phyloP scores from a whole-genome alignment of 2,329 filamentous ascomycete genomes.

The Acrocalymma vagum region DNA sequence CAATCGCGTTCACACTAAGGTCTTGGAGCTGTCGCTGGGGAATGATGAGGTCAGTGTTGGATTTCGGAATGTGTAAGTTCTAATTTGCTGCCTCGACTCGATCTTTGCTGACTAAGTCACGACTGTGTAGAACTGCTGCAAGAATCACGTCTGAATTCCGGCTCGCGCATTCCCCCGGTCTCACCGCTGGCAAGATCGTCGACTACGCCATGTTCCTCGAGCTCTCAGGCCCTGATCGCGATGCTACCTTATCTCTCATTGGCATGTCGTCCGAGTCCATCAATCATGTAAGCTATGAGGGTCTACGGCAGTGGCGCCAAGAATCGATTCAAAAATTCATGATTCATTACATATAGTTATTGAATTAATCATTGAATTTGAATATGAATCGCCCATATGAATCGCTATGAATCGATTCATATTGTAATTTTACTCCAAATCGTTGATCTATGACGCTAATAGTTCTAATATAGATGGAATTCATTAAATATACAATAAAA shows the following conservation, averaged over 20 bases:
- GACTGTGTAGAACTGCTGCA: slow-evolving; percentile 18
- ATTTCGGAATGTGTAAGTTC: slow-evolving; percentile 6
- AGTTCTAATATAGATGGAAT: too few relatives aligned
- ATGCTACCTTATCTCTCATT: slow-evolving; percentile 20
- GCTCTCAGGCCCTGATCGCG: slow-evolving; percentile 16
- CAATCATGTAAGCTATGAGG: slow-evolving; percentile 22
- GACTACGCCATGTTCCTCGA: slow-evolving; percentile 24
- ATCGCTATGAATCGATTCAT: too few relatives aligned
- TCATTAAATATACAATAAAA: too few relatives aligned
- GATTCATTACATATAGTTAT: too few relatives aligned
- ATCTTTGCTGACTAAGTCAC: slow-evolving; percentile 16
- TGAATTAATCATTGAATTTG: too few relatives aligned
- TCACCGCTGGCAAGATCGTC: slow-evolving; percentile 24
- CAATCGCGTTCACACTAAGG: slow-evolving; percentile 14
- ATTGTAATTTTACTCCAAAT: too few relatives aligned
- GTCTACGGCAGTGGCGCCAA: slow-evolving; percentile 19
- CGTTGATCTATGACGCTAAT: too few relatives aligned
- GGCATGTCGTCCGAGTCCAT: slow-evolving; percentile 18
- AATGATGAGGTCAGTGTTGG: slow-evolving; percentile 12
- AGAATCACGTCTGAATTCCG: slow-evolving; percentile 21
- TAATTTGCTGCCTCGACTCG: slow-evolving; percentile 2
- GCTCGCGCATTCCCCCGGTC: slow-evolving; percentile 17
- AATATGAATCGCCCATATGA: too few relatives aligned
- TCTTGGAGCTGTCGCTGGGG: slow-evolving; percentile 11
- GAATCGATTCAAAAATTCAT: too few relatives aligned